Conservation (phyloP, 208 protist species). For the Balamuthia mandrillaris region DNA sequence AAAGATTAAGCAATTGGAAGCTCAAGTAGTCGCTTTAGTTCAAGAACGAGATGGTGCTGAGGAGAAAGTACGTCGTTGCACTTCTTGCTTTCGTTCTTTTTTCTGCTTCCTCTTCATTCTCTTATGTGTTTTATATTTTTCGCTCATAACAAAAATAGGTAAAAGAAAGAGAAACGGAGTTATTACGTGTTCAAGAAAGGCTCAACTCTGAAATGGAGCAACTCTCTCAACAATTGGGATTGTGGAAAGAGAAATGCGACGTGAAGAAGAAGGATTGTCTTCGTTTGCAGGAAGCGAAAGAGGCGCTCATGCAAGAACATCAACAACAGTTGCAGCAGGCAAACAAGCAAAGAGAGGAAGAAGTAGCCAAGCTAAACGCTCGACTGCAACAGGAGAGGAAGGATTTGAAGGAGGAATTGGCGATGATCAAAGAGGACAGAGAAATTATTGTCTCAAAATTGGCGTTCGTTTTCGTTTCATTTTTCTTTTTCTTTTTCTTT, state of each 20-base stretch:
- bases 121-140: too few species aligned
- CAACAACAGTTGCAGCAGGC: background rate
- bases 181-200: too few species aligned
- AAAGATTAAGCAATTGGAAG: too few species aligned
- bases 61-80: too few species aligned
- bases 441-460: background rate
- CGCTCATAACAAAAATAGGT: too few species aligned
- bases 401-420: background rate
- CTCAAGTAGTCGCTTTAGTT: too few species aligned
- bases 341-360: background rate
- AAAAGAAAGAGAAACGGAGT: too few species aligned
- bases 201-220: background rate
- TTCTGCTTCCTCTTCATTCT: background rate
- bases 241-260: background rate
- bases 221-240: background rate
- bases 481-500: background rate
- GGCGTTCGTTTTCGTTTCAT: background rate
- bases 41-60: too few species aligned
- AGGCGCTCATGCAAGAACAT: background rate
- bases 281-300: background rate
- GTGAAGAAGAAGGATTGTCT: background rate
- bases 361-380: background rate
- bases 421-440: background rate
- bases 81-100: background rate
- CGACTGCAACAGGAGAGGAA: background rate